These are phyloP conservation scores for Przewalskia tangutica DNA, from an alignment of 257 asterid genomes.

Conservation along the genomic window DNA sequence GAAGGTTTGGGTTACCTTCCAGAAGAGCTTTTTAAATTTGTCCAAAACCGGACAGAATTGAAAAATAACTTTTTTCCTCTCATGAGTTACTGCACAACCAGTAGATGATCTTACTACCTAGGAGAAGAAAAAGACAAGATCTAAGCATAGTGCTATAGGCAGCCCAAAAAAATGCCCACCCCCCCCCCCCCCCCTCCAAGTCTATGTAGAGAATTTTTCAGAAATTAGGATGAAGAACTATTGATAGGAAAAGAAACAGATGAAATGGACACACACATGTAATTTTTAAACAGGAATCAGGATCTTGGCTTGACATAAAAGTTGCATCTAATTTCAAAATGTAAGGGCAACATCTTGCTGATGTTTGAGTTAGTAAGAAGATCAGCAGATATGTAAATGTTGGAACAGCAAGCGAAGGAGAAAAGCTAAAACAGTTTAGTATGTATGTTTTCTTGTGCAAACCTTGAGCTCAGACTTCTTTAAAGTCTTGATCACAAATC, in stretches of 20 bases:
- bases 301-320: background rate
- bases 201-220: background rate
- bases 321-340: background rate
- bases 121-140: background rate
- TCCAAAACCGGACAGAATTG: background rate
- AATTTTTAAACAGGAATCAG: background rate
- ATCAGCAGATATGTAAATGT: background rate
- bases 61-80: background rate
- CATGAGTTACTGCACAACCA: background rate
- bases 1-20: background rate
- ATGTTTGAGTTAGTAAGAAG: background rate
- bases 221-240: background rate
- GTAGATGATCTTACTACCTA: background rate
- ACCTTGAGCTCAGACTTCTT: slow-evolving; percentile 82
- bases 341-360: background rate
- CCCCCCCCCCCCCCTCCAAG: background rate
- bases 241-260: background rate
- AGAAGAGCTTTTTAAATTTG: background rate
- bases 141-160: too few relatives aligned
- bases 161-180: too few relatives aligned
- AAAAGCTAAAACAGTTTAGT: background rate
- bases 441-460: slow-evolving; percentile 1
- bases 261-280: background rate
- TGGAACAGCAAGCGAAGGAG: background rate
- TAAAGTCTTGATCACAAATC: slow-evolving; percentile 88